These are phyloP conservation scores for Botryosphaeria dothidea DNA, from an alignment of 2,329 filamentous ascomycete genomes.

Conservation along the genomic window DNA sequence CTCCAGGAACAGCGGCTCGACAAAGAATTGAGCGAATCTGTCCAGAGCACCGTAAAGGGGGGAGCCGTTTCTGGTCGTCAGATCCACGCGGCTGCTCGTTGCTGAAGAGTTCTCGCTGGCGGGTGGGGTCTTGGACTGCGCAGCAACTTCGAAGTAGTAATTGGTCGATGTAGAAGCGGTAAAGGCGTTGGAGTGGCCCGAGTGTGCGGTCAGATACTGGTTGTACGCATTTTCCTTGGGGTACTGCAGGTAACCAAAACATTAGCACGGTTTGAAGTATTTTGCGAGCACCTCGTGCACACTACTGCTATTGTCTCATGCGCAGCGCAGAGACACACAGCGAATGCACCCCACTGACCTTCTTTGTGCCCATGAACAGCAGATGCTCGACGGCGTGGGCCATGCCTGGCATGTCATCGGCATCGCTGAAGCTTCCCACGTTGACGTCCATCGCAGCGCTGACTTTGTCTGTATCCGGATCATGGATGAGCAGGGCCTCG, in stretches of 20 bases:
- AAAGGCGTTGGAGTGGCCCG: slow-evolving; percentile 92
- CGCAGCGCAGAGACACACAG: background rate
- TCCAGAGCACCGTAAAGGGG: slow-evolving; percentile 81
- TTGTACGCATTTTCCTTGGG: slow-evolving; percentile 95
- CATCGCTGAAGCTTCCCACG: slow-evolving; percentile 93
- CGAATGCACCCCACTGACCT: slow-evolving; percentile 52
- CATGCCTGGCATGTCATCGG: slow-evolving; percentile 87
- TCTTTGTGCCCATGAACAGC: slow-evolving; percentile 98
- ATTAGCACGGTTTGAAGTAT: slow-evolving; percentile 12
- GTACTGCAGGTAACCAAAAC: slow-evolving; percentile 55
- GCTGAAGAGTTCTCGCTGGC: slow-evolving; percentile 51
- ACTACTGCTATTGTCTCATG: background rate
- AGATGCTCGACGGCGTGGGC: slow-evolving; percentile 96
- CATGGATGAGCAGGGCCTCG: slow-evolving; percentile 89
- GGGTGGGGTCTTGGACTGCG: slow-evolving; percentile 61
- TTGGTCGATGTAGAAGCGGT: slow-evolving; percentile 93
- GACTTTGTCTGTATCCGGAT: slow-evolving; percentile 93
- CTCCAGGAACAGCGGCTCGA: slow-evolving; percentile 80
- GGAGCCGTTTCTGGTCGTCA: slow-evolving; percentile 46
- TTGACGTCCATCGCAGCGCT: slow-evolving; percentile 94
- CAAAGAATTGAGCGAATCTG: slow-evolving; percentile 92
- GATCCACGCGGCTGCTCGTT: slow-evolving; percentile 36
- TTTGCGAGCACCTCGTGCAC: background rate
- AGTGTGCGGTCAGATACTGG: slow-evolving; percentile 86
- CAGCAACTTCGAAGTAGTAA: slow-evolving; percentile 95